A percentile compares a stretch with the other conserved stretches of the same genome.
phyloP scores from a whole-genome alignment of 257 asterid species.

The Fraxinus cuspidata region DNA sequence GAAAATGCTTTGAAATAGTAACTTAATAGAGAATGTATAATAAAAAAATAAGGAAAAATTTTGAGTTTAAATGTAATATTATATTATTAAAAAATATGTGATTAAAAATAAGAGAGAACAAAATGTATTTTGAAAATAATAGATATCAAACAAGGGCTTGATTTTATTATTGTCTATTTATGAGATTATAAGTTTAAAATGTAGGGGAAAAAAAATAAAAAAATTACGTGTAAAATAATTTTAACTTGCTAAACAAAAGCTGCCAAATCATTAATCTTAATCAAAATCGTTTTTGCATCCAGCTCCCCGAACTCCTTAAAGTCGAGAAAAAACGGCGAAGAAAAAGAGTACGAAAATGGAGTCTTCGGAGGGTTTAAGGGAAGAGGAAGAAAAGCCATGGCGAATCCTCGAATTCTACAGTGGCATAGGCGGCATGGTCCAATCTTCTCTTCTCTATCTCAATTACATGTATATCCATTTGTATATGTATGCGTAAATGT shows the following conservation, averaged over 20 bases:
- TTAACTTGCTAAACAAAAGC: neutral
- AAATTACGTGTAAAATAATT: no score
- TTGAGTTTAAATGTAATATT: no score
- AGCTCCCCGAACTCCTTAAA: neutral
- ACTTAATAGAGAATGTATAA: no score
- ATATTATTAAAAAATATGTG: no score
- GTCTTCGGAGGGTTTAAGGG: slow-evolving; percentile 46
- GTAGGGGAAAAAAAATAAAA: no score
- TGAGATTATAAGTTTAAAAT: no score
- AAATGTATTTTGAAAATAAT: no score
- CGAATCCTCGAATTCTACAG: slow-evolving; percentile 92
- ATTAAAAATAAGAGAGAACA: no score
- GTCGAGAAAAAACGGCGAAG: neutral
- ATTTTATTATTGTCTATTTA: no score
- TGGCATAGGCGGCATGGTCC: slow-evolving; percentile 95
- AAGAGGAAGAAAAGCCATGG: slow-evolving; percentile 57
- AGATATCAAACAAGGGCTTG: no score
- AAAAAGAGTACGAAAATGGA: slow-evolving; percentile 11
- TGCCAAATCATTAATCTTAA: neutral
- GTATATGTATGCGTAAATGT: neutral
- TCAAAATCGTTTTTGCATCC: neutral
- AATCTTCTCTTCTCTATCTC: neutral
- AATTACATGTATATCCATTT: neutral
- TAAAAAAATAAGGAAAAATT: no score
- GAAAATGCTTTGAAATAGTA: no score